These are phyloP conservation scores for Cicer chorassanicum DNA, from an alignment of 306 rosid species.

Conservation along the genomic window DNA sequence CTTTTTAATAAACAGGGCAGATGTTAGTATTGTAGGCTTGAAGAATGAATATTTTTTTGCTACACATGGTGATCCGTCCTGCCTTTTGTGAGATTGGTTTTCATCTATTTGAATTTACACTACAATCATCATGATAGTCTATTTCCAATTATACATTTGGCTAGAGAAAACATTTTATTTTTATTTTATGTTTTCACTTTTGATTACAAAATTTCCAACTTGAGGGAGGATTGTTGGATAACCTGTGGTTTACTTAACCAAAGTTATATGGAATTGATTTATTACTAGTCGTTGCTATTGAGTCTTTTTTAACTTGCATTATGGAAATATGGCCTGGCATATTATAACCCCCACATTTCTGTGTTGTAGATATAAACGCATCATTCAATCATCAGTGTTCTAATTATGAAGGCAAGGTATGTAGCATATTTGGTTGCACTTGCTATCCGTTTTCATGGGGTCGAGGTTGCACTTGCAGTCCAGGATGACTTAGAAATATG, in stretches of 20 bases:
- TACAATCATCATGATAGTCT: slow-evolving; percentile 27
- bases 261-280: background rate
- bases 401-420: slow-evolving; percentile 89
- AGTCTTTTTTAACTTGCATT: slow-evolving; percentile 16
- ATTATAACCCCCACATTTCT: slow-evolving; percentile 25
- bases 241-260: slow-evolving; percentile 33
- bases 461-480: slow-evolving; percentile 30
- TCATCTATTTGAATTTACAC: slow-evolving; percentile 36
- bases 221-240: slow-evolving; percentile 37
- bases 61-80: slow-evolving; percentile 14
- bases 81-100: slow-evolving; percentile 33
- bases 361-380: slow-evolving; percentile 76
- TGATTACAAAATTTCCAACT: background rate
- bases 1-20: slow-evolving; percentile 27
- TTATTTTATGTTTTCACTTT: background rate
- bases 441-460: slow-evolving; percentile 21
- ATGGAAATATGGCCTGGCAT: slow-evolving; percentile 27
- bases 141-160: slow-evolving; percentile 25
- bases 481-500: slow-evolving; percentile 10
- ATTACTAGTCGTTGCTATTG: slow-evolving; percentile 3
- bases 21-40: slow-evolving; percentile 30
- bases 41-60: slow-evolving; percentile 11
- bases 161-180: background rate
- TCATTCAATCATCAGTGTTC: slow-evolving; percentile 76
- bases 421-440: slow-evolving; percentile 44